phyloP scores from a whole-genome alignment of 257 asterid species.

The Nicotiana benthamiana region DNA sequence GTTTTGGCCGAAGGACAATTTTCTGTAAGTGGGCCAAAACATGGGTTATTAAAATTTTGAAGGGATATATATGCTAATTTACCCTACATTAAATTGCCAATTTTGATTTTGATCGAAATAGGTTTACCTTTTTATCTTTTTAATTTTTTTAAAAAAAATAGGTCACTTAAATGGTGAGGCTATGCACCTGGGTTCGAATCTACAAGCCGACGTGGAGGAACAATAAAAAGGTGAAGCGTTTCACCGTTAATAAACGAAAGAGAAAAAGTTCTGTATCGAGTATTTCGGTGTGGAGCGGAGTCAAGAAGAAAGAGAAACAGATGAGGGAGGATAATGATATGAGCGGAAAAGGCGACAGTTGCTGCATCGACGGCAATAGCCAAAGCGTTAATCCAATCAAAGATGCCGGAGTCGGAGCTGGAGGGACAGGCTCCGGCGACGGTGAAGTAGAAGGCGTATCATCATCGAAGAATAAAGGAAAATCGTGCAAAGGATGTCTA shows the following conservation, averaged over 20 bases:
- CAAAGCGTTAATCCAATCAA: conserved; percentile 14
- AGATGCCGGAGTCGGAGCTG: neutral
- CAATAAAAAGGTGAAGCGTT: neutral
- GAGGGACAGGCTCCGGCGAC: neutral
- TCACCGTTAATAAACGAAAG: neutral
- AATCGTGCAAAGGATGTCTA: conserved; percentile 75
- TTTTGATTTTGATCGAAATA: too few relatives aligned
- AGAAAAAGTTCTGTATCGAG: neutral
- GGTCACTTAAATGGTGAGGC: neutral
- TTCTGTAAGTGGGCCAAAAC: too few relatives aligned
- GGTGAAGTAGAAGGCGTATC: conserved; percentile 11
- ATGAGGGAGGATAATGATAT: neutral
- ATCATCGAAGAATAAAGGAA: conserved; percentile 30
- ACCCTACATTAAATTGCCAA: neutral
- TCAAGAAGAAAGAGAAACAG: neutral
- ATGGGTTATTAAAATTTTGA: too few relatives aligned
- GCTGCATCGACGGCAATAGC: conserved; percentile 12
- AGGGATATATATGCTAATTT: too few relatives aligned
- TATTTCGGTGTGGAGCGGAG: neutral
- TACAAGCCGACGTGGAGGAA: neutral
- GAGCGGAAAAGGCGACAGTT: neutral
- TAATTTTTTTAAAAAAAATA: too few relatives aligned
- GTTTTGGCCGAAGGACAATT: too few relatives aligned
- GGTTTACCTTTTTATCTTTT: neutral
- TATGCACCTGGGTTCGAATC: neutral